phyloP scores from a whole-genome alignment of 768 basidiomycete species.

The Suillus bovinus region DNA sequence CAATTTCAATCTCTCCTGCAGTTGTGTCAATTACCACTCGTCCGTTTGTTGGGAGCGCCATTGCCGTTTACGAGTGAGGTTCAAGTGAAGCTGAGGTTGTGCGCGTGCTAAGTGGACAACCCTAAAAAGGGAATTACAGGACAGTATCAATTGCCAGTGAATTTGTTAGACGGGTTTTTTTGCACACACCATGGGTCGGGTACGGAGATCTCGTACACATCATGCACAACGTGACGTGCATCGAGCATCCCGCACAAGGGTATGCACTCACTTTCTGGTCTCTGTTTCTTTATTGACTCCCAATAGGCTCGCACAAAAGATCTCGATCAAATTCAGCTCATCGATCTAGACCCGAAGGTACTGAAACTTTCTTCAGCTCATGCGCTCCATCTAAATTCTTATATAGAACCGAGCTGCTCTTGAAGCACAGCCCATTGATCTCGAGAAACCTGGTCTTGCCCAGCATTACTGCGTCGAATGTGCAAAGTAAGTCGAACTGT shows the following conservation, averaged over 20 bases:
- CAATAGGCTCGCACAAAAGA: conserved; percentile 73
- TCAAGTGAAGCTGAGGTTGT: not conserved
- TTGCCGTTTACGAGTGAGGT: conserved; percentile 24
- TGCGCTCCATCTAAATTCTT: not conserved
- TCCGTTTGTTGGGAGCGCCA: conserved; percentile 86
- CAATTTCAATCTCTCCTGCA: conserved; percentile 84
- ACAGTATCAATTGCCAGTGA: not conserved
- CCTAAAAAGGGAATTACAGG: not conserved
- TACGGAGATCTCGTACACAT: conserved; percentile 82
- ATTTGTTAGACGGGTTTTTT: not conserved
- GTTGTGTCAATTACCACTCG: conserved; percentile 89
- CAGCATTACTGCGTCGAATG: conserved; percentile 98
- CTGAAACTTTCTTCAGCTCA: conserved; percentile 19
- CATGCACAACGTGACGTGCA: conserved; percentile 88
- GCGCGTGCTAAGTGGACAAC: not conserved
- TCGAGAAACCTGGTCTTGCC: conserved; percentile 86
- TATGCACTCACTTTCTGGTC: conserved; percentile 30
- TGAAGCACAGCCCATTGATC: conserved; percentile 84
- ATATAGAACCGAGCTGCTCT: conserved; percentile 67
- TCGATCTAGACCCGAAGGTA: conserved; percentile 85
- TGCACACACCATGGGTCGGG: conserved; percentile 60
- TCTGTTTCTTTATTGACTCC: conserved; percentile 2
- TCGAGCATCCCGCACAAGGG: conserved; percentile 82
- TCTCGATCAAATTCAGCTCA: conserved; percentile 90
- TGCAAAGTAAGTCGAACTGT: conserved; percentile 64